Evolutionary conservation across 208 protist genomes (phyloP).

Genomic region (Trypanosoma vivax): DNA sequence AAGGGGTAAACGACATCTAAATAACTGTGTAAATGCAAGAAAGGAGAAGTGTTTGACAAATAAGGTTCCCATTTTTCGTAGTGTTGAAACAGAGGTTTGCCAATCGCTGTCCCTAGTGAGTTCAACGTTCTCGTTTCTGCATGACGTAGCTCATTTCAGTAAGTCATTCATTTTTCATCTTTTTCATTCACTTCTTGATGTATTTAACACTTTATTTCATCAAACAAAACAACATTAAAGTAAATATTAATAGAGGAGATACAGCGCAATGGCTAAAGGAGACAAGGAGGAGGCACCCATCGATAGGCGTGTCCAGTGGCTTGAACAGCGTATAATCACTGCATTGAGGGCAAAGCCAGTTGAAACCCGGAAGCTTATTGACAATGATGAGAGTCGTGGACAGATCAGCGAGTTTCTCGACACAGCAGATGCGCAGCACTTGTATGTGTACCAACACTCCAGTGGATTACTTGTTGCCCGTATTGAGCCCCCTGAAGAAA

Average conservation of each 20-base stretch:
- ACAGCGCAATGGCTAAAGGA: slow-evolving; percentile 55
- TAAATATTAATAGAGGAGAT: slow-evolving; percentile 7
- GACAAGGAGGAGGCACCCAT: slow-evolving; percentile 87
- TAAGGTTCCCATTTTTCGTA: too few relatives aligned
- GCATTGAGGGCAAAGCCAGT: slow-evolving; percentile 83
- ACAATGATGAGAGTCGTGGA: slow-evolving; percentile 87
- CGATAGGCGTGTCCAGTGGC: slow-evolving; percentile 90
- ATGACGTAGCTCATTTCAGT: too few relatives aligned
- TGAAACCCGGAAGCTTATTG: slow-evolving; percentile 88
- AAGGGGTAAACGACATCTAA: too few relatives aligned
- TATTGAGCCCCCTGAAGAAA: slow-evolving; percentile 83
- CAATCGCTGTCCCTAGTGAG: too few relatives aligned
- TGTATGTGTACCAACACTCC: slow-evolving; percentile 87
- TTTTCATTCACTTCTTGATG: slow-evolving; percentile 8
- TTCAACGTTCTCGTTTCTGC: too few relatives aligned
- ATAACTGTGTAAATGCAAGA: too few relatives aligned
- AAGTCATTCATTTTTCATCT: slow-evolving; percentile 12
- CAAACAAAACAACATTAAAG: slow-evolving; percentile 1
- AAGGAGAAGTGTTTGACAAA: too few relatives aligned
- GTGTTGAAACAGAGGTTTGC: too few relatives aligned
- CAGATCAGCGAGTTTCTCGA: slow-evolving; percentile 91
- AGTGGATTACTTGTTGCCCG: slow-evolving; percentile 67
- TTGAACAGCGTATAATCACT: slow-evolving; percentile 84
- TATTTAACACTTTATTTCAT: background rate
- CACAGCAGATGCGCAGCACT: slow-evolving; percentile 80